Base-by-base conservation (phyloP, 495 filamentous ascomycete species). In the Aspergillus homomorphus region DNA sequence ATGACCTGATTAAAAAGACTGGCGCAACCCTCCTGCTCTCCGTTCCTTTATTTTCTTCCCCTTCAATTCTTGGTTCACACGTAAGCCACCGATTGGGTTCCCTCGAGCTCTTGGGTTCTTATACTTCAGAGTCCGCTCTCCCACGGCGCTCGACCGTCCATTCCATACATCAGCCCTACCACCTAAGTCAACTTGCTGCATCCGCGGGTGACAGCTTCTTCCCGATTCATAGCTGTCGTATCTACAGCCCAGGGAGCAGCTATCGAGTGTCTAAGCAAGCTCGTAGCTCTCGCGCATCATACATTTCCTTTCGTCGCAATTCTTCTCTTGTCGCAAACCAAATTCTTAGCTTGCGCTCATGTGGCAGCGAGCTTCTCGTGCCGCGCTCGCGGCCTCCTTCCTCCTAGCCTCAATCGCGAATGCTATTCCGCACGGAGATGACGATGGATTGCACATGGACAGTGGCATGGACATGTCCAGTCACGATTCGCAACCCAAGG, bases 401-500 rank as follows among this genome's bases (percentile, higher is more conserved):
- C 30, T 72, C 6, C 28, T 78, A 56, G 66, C 67, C 33, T 66
- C 67, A 15, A 46, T 76, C 48, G 72, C 69, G 20, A 71, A 59
- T 44, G 77, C 69, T 42, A 54, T 72, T 23, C 66, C 75, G 12
- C 75, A 76, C 56, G 73, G 67, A 15, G 69, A 72, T 56, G 71
- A 74, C 38, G 63, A 76, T 26, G 61, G 59, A 8, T 71, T 69
- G 66, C 62, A 54, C 23, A 77, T 71, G 69, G 63, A 73, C 45
- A 69, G 76, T 64, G 68, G 62, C 30, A 78, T 75, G 72, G 66
- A 69, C 43, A 74, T 77, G 65, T 72, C 69, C 57, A 67, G 69
- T 58, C 51, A 61, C 23, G 33, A 45, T 16, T 33, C 24, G 33
- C 33, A 15, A 48, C 51, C 14, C 50, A 18, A 78, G 76, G 16